Conservation (phyloP, 148 eudicot genomes). For the Rhododendron ferrugineum region DNA sequence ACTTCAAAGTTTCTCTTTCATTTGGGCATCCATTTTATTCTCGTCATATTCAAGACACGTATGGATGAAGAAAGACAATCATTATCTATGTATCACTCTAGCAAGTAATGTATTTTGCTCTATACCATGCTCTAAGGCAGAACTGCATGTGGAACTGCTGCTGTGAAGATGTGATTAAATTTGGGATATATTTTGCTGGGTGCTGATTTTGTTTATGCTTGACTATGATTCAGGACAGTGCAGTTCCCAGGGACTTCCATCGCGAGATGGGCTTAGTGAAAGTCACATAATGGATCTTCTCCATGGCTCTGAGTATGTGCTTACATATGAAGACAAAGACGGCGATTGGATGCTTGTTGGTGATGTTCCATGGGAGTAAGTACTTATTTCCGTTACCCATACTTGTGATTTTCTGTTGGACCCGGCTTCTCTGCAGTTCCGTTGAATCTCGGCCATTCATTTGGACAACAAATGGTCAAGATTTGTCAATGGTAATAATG, state of each 20-base stretch:
- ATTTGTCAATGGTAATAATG: too few species aligned
- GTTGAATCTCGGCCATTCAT: neutral
- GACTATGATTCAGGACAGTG: constrained; percentile 29
- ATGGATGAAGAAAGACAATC: neutral
- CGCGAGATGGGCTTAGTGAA: constrained; percentile 30
- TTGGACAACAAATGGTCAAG: neutral
- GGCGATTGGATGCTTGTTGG: constrained; percentile 57
- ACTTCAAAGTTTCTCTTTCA: neutral
- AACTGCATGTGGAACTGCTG: neutral
- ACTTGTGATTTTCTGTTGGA: neutral
- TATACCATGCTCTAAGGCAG: neutral
- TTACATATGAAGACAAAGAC: constrained; percentile 48
- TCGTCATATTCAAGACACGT: neutral
- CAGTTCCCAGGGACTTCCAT: constrained; percentile 25
- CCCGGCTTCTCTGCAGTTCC: neutral
- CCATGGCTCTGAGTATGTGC: constrained; percentile 44
- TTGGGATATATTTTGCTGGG: neutral
- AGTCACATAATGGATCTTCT: constrained; percentile 35
- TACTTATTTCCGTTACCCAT: constrained; percentile 7
- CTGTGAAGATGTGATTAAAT: neutral
- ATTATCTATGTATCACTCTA: too few species aligned
- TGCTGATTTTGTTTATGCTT: constrained; percentile 12
- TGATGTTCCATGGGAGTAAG: constrained; percentile 54
- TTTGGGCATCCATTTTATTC: neutral
- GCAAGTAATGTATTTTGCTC: neutral